phyloP scores from a whole-genome alignment of 257 asterid species.

The Przewalskia tangutica region DNA sequence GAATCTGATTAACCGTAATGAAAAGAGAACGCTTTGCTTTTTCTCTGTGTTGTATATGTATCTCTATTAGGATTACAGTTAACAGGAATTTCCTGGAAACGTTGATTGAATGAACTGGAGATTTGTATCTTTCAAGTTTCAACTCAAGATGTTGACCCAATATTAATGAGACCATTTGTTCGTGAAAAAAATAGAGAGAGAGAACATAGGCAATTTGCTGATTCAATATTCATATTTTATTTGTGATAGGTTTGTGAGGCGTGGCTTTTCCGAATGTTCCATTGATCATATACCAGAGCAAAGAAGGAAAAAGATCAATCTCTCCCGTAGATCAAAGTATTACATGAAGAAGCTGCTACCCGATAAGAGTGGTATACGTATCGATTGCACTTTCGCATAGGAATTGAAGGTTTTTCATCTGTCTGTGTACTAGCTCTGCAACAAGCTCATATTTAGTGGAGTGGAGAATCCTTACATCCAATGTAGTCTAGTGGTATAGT shows the following conservation, averaged over 20 bases:
- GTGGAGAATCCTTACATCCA: background rate
- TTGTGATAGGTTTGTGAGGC: constrained; percentile 76
- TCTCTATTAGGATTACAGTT: background rate
- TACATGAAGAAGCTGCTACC: constrained; percentile 74
- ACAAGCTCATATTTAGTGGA: background rate
- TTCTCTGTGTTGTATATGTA: background rate
- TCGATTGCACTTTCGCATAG: constrained; percentile 34
- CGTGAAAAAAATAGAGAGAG: background rate
- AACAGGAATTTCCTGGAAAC: background rate
- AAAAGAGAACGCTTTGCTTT: background rate
- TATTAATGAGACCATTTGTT: background rate
- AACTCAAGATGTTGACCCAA: background rate
- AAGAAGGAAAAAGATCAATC: constrained; percentile 66
- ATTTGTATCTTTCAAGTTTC: background rate
- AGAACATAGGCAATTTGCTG: background rate
- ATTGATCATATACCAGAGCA: constrained; percentile 59
- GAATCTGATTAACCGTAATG: background rate
- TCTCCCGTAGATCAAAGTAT: constrained; percentile 76
- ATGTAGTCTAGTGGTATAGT: background rate
- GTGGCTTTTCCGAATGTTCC: constrained; percentile 80
- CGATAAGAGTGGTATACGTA: constrained; percentile 62
- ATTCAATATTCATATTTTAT: background rate
- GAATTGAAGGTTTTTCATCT: background rate
- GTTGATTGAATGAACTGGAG: background rate
- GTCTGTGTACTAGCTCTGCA: background rate